Conservation (phyloP, 148 eudicot species). For the Fagopyrum tataricum region DNA sequence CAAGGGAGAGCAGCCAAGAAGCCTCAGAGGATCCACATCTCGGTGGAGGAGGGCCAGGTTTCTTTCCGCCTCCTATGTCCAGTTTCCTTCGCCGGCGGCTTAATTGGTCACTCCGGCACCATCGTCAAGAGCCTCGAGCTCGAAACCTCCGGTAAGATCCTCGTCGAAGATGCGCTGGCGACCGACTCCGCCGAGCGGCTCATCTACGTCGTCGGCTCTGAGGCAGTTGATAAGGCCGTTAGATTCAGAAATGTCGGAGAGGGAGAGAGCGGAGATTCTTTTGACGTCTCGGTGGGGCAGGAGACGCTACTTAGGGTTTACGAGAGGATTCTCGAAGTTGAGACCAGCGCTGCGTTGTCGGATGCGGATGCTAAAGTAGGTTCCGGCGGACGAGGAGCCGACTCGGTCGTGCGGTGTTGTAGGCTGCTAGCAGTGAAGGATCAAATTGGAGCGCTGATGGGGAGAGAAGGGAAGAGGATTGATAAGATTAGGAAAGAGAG, state of each 20-base stretch:
- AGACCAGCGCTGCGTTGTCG: background rate
- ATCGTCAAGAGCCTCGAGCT: conserved; percentile 26
- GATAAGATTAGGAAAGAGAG: conserved; percentile 14
- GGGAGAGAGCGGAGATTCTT: background rate
- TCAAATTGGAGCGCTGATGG: conserved; percentile 34
- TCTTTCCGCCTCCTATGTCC: conserved; percentile 42
- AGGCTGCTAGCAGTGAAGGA: conserved; percentile 25
- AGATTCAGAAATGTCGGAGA: conserved; percentile 1
- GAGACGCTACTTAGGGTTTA: conserved; percentile 43
- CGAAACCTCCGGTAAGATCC: conserved; percentile 27
- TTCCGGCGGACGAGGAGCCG: background rate
- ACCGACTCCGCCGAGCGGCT: conserved; percentile 28
- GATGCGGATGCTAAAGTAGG: background rate
- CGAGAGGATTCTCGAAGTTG: conserved; percentile 31
- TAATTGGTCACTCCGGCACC: conserved; percentile 38
- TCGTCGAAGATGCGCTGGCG: conserved; percentile 20
- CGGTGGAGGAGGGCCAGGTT: conserved; percentile 20
- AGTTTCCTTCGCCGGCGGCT: conserved; percentile 30
- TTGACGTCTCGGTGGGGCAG: conserved; percentile 36
- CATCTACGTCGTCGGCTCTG: conserved; percentile 25
- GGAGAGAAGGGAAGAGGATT: conserved; percentile 30
- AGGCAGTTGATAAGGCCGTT: conserved; percentile 15
- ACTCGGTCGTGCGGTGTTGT: conserved; percentile 17
- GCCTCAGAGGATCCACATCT: conserved; percentile 11
- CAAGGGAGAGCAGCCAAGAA: conserved; percentile 4